Evolutionary conservation across 768 basidiomycete species (phyloP).

Genomic region (Phanerodontia chrysosporium): DNA sequence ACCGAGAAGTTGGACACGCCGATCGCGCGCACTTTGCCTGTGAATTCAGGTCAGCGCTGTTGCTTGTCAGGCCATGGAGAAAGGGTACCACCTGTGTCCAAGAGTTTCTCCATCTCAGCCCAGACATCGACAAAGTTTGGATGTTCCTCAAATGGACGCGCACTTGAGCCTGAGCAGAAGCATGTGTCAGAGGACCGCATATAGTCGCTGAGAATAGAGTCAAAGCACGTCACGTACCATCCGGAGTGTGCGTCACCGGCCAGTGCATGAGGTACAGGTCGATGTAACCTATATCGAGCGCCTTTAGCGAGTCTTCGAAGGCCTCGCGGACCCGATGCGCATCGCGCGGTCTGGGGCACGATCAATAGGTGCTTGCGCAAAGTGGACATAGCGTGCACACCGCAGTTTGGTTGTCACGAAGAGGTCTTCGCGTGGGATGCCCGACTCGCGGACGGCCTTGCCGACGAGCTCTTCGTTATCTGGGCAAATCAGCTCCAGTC

Average conservation of each 20-base stretch:
- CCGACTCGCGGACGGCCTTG: slow-evolving; percentile 39
- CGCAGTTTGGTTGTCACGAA: slow-evolving; percentile 49
- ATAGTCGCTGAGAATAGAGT: too few species aligned
- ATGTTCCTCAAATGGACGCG: slow-evolving; percentile 6
- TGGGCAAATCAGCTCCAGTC: not conserved
- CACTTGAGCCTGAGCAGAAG: not conserved
- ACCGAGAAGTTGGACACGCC: slow-evolving; percentile 42
- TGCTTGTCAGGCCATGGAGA: too few species aligned
- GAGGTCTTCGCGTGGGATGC: slow-evolving; percentile 40
- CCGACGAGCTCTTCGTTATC: slow-evolving; percentile 46
- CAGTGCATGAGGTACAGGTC: slow-evolving; percentile 38
- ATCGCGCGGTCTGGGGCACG: not conserved
- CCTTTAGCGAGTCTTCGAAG: slow-evolving; percentile 27
- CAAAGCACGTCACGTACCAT: not conserved
- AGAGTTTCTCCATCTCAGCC: slow-evolving; percentile 32
- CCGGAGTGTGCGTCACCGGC: slow-evolving; percentile 17
- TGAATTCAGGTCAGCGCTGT: too few species aligned
- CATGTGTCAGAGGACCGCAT: too few species aligned
- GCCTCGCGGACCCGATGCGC: slow-evolving; percentile 24
- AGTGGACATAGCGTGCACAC: slow-evolving; percentile 20
- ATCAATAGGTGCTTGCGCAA: not conserved
- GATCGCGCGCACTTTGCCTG: slow-evolving; percentile 24
- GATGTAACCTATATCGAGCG: slow-evolving; percentile 32
- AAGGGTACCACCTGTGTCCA: slow-evolving; percentile 21
- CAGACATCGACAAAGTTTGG: slow-evolving; percentile 31